Evolutionary conservation across 2,329 filamentous ascomycete species (phyloP).

Genomic region (Graphiopsis chlorocephala): DNA sequence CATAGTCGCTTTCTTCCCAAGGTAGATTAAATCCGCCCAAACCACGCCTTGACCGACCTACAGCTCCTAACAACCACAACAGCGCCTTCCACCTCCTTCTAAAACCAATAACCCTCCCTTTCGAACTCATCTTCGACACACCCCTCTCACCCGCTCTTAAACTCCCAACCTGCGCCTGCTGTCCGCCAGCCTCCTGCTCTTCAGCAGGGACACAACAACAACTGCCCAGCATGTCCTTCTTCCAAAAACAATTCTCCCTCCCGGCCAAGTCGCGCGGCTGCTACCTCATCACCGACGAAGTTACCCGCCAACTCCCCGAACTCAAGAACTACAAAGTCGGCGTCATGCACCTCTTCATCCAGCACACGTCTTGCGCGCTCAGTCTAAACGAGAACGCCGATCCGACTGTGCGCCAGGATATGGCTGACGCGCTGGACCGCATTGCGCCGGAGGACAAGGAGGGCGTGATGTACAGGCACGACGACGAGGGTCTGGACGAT

Average conservation of each 20-base stretch:
- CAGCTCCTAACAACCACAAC: conserved; percentile 33
- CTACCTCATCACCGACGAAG: conserved; percentile 82
- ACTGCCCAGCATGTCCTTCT: conserved; percentile 58
- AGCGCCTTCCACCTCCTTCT: conserved; percentile 42
- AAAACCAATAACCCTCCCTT: conserved; percentile 36
- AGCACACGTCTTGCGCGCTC: conserved; percentile 90
- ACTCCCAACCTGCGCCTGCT: conserved; percentile 33
- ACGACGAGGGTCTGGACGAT: conserved; percentile 83
- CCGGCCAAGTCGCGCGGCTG: conserved; percentile 74
- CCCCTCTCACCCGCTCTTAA: conserved; percentile 33
- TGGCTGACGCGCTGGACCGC: conserved; percentile 89
- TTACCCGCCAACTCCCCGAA: conserved; percentile 72
- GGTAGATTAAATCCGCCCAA: neutral
- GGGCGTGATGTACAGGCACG: conserved; percentile 73
- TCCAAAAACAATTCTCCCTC: conserved; percentile 80
- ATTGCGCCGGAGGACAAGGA: conserved; percentile 76
- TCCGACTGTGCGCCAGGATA: conserved; percentile 81
- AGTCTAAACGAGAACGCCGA: conserved; percentile 92
- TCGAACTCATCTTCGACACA: conserved; percentile 21
- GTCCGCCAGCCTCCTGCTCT: conserved; percentile 30
- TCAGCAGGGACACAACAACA: conserved; percentile 21
- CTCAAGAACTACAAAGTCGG: conserved; percentile 80
- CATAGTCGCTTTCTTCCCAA: conserved; percentile 51
- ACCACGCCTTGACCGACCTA: conserved; percentile 5
- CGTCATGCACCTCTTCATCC: conserved; percentile 83